phyloP scores from a whole-genome alignment of 2,329 filamentous ascomycete genomes.

The Knoxdaviesia proteae region DNA sequence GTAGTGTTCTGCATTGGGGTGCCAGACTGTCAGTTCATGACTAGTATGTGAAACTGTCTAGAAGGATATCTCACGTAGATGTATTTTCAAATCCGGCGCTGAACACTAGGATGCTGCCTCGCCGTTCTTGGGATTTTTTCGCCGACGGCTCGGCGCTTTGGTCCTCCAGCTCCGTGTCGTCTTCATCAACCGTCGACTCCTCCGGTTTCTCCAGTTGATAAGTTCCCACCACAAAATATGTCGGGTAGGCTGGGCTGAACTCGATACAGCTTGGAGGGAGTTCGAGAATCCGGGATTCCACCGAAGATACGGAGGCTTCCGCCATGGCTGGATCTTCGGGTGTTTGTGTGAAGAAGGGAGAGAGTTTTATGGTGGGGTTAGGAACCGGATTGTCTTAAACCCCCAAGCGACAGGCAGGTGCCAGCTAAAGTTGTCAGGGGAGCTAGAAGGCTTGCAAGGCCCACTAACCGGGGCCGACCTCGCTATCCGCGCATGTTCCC shows the following conservation, averaged over 20 bases:
- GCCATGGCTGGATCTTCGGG: too few species aligned
- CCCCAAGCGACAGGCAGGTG: too few species aligned
- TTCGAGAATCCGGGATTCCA: slow-evolving; percentile 32
- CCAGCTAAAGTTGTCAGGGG: too few species aligned
- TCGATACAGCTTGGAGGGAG: slow-evolving; percentile 62
- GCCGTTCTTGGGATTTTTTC: slow-evolving; percentile 37
- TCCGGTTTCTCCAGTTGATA: slow-evolving; percentile 48
- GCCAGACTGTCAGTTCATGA: background rate
- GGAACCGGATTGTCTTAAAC: too few species aligned
- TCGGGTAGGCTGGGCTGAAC: slow-evolving; percentile 40
- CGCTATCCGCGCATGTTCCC: too few species aligned
- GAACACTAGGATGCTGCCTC: slow-evolving; percentile 54
- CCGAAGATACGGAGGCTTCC: slow-evolving; percentile 14
- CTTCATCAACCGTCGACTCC: slow-evolving; percentile 3
- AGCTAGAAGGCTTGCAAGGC: too few species aligned
- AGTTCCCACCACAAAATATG: slow-evolving; percentile 62
- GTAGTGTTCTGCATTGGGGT: slow-evolving; percentile 20
- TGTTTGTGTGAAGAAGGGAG: too few species aligned
- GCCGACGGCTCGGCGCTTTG: slow-evolving; percentile 8
- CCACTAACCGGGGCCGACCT: too few species aligned
- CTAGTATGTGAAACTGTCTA: background rate
- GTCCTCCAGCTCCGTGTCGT: slow-evolving; percentile 7
- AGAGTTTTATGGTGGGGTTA: too few species aligned
- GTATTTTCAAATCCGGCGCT: slow-evolving; percentile 14
- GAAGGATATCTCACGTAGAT: slow-evolving; percentile 33